Percentiles rank a stretch among this genome's conserved stretches.
These are phyloP conservation scores for Amyloporia xantha DNA, from an alignment of 768 basidiomycete species.

Conservation along the genomic window DNA sequence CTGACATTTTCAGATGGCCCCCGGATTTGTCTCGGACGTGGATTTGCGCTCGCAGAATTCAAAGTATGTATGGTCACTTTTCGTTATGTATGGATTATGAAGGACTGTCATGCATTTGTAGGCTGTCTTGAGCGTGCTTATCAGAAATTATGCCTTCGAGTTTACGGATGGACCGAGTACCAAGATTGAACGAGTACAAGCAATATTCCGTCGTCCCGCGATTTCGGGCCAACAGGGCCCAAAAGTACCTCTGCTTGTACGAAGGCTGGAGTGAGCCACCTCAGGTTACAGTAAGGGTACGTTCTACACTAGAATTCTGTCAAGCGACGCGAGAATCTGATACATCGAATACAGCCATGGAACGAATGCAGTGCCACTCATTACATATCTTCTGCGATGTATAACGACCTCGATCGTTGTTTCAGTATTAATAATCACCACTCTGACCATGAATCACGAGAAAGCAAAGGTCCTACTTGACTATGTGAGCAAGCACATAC, in stretches of 20 bases:
- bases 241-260: slow-evolving; percentile 19
- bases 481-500: too few species aligned
- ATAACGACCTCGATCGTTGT: too few species aligned
- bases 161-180: slow-evolving; percentile 27
- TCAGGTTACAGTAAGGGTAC: too few species aligned
- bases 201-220: slow-evolving; percentile 16
- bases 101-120: slow-evolving; percentile 18
- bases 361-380: too few species aligned
- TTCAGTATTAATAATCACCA: too few species aligned
- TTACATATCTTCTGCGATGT: too few species aligned
- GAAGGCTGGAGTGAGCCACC: slow-evolving; percentile 12
- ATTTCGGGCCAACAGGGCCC: slow-evolving; percentile 19
- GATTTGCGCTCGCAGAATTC: slow-evolving; percentile 35
- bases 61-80: slow-evolving; percentile 25
- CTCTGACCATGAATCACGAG: too few species aligned
- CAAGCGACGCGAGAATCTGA: too few species aligned
- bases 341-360: too few species aligned
- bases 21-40: slow-evolving; percentile 36
- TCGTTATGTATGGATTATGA: not conserved
- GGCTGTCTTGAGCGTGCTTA: slow-evolving; percentile 36
- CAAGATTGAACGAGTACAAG: slow-evolving; percentile 20
- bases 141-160: slow-evolving; percentile 36
- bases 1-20: slow-evolving; percentile 40
- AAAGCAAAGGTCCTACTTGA: too few species aligned
- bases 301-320: too few species aligned